Base-by-base conservation (phyloP, 352 stramenopile species). In the Elongisporangium senticosum region DNA sequence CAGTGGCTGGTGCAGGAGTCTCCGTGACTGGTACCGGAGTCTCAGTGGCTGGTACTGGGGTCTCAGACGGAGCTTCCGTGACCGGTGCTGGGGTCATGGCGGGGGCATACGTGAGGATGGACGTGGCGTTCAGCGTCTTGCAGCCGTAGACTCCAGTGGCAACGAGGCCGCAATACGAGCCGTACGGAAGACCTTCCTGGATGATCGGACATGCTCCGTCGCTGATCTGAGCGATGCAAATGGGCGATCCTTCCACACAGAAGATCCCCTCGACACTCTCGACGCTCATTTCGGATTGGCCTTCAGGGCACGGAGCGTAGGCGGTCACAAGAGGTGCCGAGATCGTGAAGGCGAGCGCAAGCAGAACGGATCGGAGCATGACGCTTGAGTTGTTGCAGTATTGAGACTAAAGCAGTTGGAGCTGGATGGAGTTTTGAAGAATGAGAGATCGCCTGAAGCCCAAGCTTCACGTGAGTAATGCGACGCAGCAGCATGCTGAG, bases 131-230 rank as follows among this genome's bases (percentile, higher is more conserved):
- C 48, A 72, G 66, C 11, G 61, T 55, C 22, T 63, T 62, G 51
- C 70, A 77, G 53, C 67, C 70, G 51, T 62, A 75, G 15, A 74
- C 69, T 19, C 66, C 66, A 13, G 66, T 70, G 58, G 67, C 58
- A 15, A 77, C 51, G 15, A 58, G 17, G 26, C 49, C 56, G 63
- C 69, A 77, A 13, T 61, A 62, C 11, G 69, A 61, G 5, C 66
- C 69, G 4, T 39, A 51, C 11, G 58, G 52, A 8, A 71, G 56
- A 2, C 50, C 53, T 26, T 65, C 53, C 33, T 64, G 53, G 6
- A 24, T 26, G 2, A 48, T 15, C 3, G 65, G 65, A 19, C 65
- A 72, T n/a, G 62, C 69, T 20, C 75, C 75, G 1, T 28, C 68
- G 20, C 54, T 59, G 40, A 71, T 51, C 7, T 75, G 19, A 20